These are phyloP conservation scores for Pontederia crassipes DNA, from an alignment of 176 grass and related monocot genomes.

Conservation along the genomic window DNA sequence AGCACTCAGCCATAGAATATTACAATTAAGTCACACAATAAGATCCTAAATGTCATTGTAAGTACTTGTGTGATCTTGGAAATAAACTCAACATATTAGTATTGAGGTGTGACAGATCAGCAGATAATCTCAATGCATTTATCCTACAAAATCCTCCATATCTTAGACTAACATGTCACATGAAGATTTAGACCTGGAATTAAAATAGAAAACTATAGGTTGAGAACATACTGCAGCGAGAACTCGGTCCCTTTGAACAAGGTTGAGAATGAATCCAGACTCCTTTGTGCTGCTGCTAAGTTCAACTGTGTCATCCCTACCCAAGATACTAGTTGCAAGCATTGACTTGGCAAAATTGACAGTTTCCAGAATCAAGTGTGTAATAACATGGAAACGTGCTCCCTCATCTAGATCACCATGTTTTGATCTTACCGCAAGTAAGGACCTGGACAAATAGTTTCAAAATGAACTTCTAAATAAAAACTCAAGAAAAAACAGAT, in stretches of 20 bases:
- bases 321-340: constrained; percentile 64
- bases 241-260: constrained; percentile 89
- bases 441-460: constrained; percentile 40
- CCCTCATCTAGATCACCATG: constrained; percentile 79
- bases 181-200: neutral
- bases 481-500: constrained; percentile 6
- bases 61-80: no score
- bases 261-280: constrained; percentile 73
- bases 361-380: constrained; percentile 84
- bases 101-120: no score
- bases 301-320: constrained; percentile 49
- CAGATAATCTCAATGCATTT: no score
- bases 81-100: no score
- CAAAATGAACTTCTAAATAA: constrained; percentile 2
- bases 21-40: no score
- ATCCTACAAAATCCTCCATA: no score
- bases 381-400: constrained; percentile 73
- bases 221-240: constrained; percentile 42
- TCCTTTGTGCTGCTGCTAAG: constrained; percentile 61
- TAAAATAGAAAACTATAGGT: neutral
- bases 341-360: constrained; percentile 79
- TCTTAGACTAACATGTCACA: neutral
- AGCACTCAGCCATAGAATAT: no score
- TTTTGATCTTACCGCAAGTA: constrained; percentile 58
- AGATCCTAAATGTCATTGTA: no score